phyloP scores from a whole-genome alignment of 2,329 filamentous ascomycete genomes.

The Pseudogymnoascus sp. region DNA sequence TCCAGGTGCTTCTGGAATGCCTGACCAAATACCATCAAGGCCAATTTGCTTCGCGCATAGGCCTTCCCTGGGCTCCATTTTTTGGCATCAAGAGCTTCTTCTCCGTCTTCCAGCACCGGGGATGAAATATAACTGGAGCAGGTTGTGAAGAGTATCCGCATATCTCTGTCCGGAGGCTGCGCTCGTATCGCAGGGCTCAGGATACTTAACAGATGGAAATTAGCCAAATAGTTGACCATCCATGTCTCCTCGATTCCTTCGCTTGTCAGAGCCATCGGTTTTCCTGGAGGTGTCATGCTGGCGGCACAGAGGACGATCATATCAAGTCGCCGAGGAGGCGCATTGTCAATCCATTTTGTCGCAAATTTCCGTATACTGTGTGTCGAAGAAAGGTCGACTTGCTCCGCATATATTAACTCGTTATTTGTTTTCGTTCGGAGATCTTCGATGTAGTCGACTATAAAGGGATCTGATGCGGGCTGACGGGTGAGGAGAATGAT shows the following conservation, averaged over 20 bases:
- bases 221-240: constrained; percentile 92
- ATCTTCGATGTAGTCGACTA: constrained; percentile 89
- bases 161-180: constrained; percentile 89
- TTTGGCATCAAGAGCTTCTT: constrained; percentile 35
- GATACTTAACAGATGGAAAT: constrained; percentile 90
- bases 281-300: constrained; percentile 63
- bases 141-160: constrained; percentile 77
- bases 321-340: constrained; percentile 79
- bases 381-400: constrained; percentile 83
- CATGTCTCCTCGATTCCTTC: constrained; percentile 85
- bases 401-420: constrained; percentile 87
- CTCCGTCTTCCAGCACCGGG: constrained; percentile 52
- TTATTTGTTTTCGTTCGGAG: constrained; percentile 71
- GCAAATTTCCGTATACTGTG: constrained; percentile 88
- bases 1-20: constrained; percentile 91
- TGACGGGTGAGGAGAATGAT: constrained; percentile 83
- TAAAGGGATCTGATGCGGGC: constrained; percentile 73
- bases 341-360: constrained; percentile 96
- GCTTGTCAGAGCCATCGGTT: constrained; percentile 51
- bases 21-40: constrained; percentile 80
- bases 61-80: constrained; percentile 50
- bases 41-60: constrained; percentile 64
- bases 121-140: constrained; percentile 84
- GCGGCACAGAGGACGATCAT: constrained; percentile 85
- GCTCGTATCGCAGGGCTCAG: constrained; percentile 82